These are phyloP conservation scores for Phycomyces blakesleeanus DNA, from an alignment of 192 early-diverging fungal species.

Conservation along the genomic window DNA sequence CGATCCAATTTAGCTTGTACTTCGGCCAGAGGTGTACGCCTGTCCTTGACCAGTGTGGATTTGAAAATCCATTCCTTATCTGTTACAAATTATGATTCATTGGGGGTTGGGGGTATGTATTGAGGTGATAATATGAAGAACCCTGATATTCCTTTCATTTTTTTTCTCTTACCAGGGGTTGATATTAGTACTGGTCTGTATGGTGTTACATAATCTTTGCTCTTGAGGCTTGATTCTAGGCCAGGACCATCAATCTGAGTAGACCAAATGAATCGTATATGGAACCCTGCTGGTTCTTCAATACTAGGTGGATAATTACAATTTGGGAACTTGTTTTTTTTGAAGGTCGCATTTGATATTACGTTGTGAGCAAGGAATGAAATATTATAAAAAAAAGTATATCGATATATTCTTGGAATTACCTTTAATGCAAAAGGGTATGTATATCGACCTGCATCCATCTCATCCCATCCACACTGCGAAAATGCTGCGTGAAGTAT, in stretches of 20 bases:
- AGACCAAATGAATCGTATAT: constrained; percentile 29
- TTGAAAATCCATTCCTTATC: constrained; percentile 32
- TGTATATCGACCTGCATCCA: constrained; percentile 30
- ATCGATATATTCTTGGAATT: too few species aligned
- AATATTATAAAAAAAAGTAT: too few species aligned
- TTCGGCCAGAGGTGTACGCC: constrained; percentile 19
- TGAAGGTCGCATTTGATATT: background rate
- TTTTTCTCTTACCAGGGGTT: constrained; percentile 16
- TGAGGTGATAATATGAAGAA: too few species aligned
- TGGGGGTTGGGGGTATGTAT: too few species aligned
- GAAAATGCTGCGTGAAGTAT: constrained; percentile 25
- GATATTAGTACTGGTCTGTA: constrained; percentile 37
- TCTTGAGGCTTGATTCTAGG: constrained; percentile 25
- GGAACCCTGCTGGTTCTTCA: constrained; percentile 34
- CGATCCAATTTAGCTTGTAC: constrained; percentile 34
- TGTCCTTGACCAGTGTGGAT: constrained; percentile 28
- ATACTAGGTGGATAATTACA: constrained; percentile 40
- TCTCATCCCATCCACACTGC: constrained; percentile 35
- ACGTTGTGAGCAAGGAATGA: background rate
- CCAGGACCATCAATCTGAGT: constrained; percentile 35
- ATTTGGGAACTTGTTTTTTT: constrained; percentile 33
- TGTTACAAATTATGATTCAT: background rate
- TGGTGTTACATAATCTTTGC: constrained; percentile 37
- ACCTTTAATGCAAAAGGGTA: constrained; percentile 43
- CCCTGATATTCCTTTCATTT: too few species aligned